These are phyloP conservation scores for Ricinus communis DNA, from an alignment of 345 rosid genomes.

Conservation along the genomic window DNA sequence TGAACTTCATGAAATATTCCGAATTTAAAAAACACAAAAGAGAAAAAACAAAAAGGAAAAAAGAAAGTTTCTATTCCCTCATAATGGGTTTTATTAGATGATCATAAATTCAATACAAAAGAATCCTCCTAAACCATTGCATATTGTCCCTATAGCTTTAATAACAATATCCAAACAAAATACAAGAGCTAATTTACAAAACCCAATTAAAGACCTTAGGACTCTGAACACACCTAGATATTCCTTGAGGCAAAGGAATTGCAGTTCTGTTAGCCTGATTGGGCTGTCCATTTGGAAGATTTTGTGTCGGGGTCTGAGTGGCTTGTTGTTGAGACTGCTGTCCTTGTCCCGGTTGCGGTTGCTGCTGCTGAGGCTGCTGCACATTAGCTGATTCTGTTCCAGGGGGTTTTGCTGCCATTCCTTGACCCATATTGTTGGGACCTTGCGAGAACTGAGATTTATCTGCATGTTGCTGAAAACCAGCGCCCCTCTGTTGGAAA, in stretches of 20 bases:
- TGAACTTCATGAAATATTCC: not conserved
- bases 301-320: conserved; percentile 63
- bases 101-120: conserved; percentile 12
- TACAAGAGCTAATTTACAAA: conserved; percentile 54
- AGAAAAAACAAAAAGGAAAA: not conserved
- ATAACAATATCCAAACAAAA: conserved; percentile 38
- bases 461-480: conserved; percentile 57
- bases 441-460: conserved; percentile 61
- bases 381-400: conserved; percentile 43
- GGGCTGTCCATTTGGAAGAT: conserved; percentile 48
- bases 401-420: conserved; percentile 40
- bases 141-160: conserved; percentile 12
- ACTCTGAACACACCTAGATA: conserved; percentile 98
- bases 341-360: conserved; percentile 52
- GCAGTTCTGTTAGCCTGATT: conserved; percentile 67
- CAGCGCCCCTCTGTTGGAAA: conserved; percentile 64
- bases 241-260: conserved; percentile 91
- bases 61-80: conserved; percentile 1
- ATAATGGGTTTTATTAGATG: conserved; percentile 15
- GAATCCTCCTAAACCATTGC: conserved; percentile 5
- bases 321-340: conserved; percentile 71
- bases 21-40: not conserved
- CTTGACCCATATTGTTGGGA: conserved; percentile 43
- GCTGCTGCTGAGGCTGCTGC: conserved; percentile 48
- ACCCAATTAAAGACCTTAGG: conserved; percentile 69